A percentile compares a stretch with the other conserved stretches of the same genome.
Conservation (phyloP, 2,329 filamentous ascomycete genomes). For the Paraphaeosphaeria minitans region DNA sequence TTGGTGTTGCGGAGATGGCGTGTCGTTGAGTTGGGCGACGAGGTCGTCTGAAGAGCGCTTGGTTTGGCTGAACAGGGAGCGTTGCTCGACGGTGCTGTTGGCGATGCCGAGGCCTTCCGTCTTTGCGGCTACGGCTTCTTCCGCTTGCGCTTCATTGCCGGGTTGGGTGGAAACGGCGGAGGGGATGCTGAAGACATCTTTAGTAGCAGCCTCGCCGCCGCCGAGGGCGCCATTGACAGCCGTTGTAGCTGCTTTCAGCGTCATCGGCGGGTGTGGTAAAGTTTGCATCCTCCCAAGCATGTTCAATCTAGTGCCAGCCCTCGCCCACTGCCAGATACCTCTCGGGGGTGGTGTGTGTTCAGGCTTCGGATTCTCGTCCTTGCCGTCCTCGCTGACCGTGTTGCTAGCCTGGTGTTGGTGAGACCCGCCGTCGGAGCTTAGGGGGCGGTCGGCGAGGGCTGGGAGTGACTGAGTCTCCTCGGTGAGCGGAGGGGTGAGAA, state of each 20-base stretch:
- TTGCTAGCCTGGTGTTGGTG: conserved; percentile 29
- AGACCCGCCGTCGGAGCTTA: conserved; percentile 40
- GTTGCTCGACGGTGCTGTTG: conserved; percentile 21
- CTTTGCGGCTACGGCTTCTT: conserved; percentile 24
- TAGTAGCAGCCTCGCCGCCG: conserved; percentile 17
- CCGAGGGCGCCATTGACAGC: conserved; percentile 20
- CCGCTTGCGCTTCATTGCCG: conserved; percentile 17
- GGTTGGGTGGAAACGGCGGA: conserved; percentile 32
- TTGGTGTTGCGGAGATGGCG: conserved; percentile 28
- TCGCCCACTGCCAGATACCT: conserved; percentile 44
- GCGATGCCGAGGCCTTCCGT: conserved; percentile 33
- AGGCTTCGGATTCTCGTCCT: background rate
- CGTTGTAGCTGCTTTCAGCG: conserved; percentile 20
- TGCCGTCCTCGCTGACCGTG: conserved; percentile 12
- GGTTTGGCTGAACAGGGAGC: conserved; percentile 37
- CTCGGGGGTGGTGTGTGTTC: conserved; percentile 29
- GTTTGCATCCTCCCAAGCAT: conserved; percentile 28
- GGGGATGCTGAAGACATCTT: conserved; percentile 40
- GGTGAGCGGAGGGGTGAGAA: conserved; percentile 11
- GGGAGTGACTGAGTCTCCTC: conserved; percentile 23
- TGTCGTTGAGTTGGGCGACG: conserved; percentile 32
- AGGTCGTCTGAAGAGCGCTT: conserved; percentile 43
- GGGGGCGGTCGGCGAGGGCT: conserved; percentile 43
- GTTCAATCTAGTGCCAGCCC: conserved; percentile 31
- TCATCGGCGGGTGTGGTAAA: conserved; percentile 31